phyloP scores from a whole-genome alignment of 2,329 filamentous ascomycete species.

The Scedosporium aurantiacum region DNA sequence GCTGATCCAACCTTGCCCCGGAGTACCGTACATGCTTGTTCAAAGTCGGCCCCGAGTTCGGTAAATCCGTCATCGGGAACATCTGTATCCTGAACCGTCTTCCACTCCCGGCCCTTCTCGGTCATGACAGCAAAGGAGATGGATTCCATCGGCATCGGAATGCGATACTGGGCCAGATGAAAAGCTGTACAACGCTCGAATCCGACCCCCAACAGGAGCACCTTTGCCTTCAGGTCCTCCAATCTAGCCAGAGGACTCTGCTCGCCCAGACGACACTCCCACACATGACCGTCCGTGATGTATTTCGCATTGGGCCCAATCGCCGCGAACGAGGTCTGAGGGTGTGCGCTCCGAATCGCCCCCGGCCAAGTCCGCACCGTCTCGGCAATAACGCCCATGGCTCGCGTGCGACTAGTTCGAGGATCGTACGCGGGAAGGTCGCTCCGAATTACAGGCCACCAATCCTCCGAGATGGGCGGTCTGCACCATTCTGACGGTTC shows the following conservation, averaged over 20 bases:
- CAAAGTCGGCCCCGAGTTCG: neutral
- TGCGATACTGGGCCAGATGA: slow-evolving; percentile 10
- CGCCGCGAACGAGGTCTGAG: slow-evolving; percentile 12
- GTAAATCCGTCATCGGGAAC: slow-evolving; percentile 8
- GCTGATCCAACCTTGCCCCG: neutral
- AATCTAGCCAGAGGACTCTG: slow-evolving; percentile 1
- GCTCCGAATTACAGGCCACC: slow-evolving; percentile 12
- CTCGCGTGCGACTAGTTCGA: slow-evolving; percentile 3
- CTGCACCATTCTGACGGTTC: slow-evolving; percentile 10
- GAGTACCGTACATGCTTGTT: neutral
- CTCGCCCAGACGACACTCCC: slow-evolving; percentile 6
- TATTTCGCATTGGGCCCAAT: slow-evolving; percentile 6
- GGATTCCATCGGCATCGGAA: neutral
- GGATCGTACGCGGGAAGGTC: slow-evolving; percentile 9
- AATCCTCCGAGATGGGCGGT: slow-evolving; percentile 10
- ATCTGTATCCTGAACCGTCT: slow-evolving; percentile 8
- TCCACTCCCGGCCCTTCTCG: slow-evolving; percentile 8
- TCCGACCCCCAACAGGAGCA: neutral
- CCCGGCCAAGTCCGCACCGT: slow-evolving; percentile 11
- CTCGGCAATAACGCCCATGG: slow-evolving; percentile 10
- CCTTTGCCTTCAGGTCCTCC: neutral
- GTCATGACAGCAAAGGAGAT: slow-evolving; percentile 9
- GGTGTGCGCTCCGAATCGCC: slow-evolving; percentile 10
- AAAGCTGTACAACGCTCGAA: slow-evolving; percentile 9
- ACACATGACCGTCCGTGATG: neutral